These are phyloP conservation scores for Lepiota brunneoincarnata DNA, from an alignment of 768 basidiomycete genomes.

Conservation along the genomic window DNA sequence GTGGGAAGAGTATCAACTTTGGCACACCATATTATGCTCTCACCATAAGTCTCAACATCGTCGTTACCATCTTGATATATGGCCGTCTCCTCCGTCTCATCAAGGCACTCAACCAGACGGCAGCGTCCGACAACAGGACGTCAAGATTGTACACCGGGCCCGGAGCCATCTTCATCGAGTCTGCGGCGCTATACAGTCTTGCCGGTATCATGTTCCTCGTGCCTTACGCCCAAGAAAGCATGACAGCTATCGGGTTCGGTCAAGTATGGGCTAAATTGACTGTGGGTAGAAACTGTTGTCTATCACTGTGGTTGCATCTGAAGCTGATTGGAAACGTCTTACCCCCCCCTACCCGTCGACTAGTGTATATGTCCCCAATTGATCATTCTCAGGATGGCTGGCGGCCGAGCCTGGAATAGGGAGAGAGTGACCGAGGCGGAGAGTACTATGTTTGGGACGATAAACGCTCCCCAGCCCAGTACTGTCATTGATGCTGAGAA, in stretches of 20 bases:
- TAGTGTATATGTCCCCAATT: constrained; percentile 16
- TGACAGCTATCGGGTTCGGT: constrained; percentile 32
- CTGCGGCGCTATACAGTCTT: constrained; percentile 36
- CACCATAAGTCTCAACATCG: constrained; percentile 38
- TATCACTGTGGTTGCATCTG: neutral
- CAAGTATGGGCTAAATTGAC: constrained; percentile 41
- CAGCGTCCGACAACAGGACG: constrained; percentile 15
- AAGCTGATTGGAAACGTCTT: neutral
- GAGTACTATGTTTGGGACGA: constrained; percentile 1
- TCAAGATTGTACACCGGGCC: constrained; percentile 35
- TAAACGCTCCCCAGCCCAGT: neutral
- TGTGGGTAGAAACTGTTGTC: constrained; percentile 22
- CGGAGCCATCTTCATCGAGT: constrained; percentile 36
- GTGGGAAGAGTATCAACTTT: constrained; percentile 33
- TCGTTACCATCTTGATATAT: constrained; percentile 39
- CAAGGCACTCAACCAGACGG: constrained; percentile 21
- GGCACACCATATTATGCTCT: constrained; percentile 38
- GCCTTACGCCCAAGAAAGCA: constrained; percentile 32
- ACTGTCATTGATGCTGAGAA: neutral
- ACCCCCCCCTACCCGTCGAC: too few species aligned
- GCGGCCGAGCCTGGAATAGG: constrained; percentile 13
- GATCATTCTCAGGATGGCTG: constrained; percentile 13
- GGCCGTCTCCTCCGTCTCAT: constrained; percentile 31
- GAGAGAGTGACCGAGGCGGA: constrained; percentile 12
- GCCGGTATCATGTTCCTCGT: constrained; percentile 36